Evolutionary conservation across 305 asterid genomes (phyloP).

Genomic region (Fraxinus platypoda): DNA sequence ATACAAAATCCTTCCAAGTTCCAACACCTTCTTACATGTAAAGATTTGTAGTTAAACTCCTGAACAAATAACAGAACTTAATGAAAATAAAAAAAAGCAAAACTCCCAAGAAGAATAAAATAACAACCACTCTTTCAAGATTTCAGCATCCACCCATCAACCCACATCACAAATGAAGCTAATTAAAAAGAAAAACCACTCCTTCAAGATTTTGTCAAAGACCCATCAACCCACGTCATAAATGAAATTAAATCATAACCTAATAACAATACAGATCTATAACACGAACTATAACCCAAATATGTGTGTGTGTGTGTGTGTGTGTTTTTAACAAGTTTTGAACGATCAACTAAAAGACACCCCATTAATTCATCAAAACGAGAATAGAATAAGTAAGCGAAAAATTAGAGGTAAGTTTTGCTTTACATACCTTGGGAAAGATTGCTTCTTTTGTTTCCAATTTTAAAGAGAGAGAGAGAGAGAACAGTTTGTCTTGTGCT

Average conservation of each 20-base stretch:
- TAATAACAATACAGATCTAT: background rate
- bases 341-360: background rate
- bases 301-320: no score
- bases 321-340: background rate
- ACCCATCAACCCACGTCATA: background rate
- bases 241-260: background rate
- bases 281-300: background rate
- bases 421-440: background rate
- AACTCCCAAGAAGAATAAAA: background rate
- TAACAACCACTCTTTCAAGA: background rate
- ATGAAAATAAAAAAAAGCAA: background rate
- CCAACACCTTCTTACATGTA: background rate
- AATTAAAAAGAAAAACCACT: background rate
- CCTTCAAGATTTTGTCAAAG: background rate
- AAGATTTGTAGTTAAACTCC: background rate
- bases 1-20: background rate
- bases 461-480: slow-evolving; percentile 12
- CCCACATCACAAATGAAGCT: background rate
- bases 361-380: background rate
- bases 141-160: background rate
- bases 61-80: background rate
- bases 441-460: background rate
- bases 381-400: background rate
- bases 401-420: background rate
- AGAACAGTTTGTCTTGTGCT: background rate